phyloP scores from a whole-genome alignment of 768 basidiomycete species.

The Lactarius hengduanensis region DNA sequence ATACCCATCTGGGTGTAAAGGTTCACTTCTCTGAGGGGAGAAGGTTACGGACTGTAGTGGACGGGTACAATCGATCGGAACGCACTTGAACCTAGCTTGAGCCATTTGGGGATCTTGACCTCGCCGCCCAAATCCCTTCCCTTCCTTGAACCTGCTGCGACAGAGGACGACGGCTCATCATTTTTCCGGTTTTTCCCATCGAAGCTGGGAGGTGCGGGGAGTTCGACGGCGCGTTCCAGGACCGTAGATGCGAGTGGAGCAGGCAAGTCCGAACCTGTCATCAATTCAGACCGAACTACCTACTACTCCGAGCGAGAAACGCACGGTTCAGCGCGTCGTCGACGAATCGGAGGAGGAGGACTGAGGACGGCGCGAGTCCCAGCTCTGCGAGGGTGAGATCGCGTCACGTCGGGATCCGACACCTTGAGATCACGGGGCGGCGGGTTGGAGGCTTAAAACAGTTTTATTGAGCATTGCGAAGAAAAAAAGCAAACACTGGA shows the following conservation, averaged over 20 bases:
- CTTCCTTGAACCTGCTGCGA: conserved; percentile 12
- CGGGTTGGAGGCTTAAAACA: conserved; percentile 64
- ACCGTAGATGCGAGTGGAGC: conserved; percentile 66
- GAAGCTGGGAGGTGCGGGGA: conserved; percentile 56
- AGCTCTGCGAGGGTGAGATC: conserved; percentile 67
- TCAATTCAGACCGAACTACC: conserved; percentile 3
- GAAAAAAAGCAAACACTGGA: too few species aligned
- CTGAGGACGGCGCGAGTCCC: conserved; percentile 74
- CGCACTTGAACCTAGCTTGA: conserved; percentile 52
- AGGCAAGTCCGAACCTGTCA: conserved; percentile 50
- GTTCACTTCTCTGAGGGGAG: conserved; percentile 23
- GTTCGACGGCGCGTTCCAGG: conserved; percentile 57
- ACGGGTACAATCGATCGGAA: not conserved
- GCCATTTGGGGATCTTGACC: conserved; percentile 76
- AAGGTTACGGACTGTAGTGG: conserved; percentile 6
- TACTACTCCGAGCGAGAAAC: conserved; percentile 24
- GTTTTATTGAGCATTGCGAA: not conserved
- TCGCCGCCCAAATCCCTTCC: conserved; percentile 32
- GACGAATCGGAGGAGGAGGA: conserved; percentile 74
- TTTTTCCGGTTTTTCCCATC: conserved; percentile 32
- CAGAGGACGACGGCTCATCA: conserved; percentile 7
- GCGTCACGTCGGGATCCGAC: conserved; percentile 69
- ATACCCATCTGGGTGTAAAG: conserved; percentile 14
- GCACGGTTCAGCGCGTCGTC: conserved; percentile 69
- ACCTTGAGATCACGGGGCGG: conserved; percentile 83